Conservation (phyloP, 2,329 filamentous ascomycete genomes). For the Fusarium devonianum region DNA sequence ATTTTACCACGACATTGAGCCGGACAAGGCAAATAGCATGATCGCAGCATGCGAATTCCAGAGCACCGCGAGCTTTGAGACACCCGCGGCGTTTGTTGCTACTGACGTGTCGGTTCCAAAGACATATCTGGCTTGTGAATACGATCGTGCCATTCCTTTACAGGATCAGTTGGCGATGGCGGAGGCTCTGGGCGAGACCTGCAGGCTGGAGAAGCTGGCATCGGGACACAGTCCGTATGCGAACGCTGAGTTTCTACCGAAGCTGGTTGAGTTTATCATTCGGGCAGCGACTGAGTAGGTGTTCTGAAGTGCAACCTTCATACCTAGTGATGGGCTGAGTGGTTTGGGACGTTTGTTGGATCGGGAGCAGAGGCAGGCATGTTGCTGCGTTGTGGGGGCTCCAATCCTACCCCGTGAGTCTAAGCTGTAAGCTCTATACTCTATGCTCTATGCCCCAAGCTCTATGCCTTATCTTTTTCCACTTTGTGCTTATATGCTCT, state of each 20-base stretch:
- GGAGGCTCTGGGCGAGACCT: neutral
- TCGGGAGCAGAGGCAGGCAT: too few species aligned
- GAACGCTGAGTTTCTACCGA: neutral
- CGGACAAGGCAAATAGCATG: neutral
- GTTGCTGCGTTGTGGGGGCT: too few species aligned
- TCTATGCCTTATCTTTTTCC: too few species aligned
- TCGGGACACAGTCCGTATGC: constrained; percentile 9
- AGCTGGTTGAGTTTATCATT: constrained; percentile 5
- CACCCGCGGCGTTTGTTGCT: constrained; percentile 25
- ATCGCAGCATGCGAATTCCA: constrained; percentile 10
- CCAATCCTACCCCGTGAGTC: too few species aligned
- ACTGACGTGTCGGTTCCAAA: constrained; percentile 34
- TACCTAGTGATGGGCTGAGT: too few species aligned
- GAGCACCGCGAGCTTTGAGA: constrained; percentile 29
- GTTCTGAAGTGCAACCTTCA: too few species aligned
- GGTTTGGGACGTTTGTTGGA: too few species aligned
- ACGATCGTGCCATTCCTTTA: constrained; percentile 32
- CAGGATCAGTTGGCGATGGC: constrained; percentile 37
- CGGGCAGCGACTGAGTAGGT: neutral
- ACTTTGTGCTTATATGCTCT: too few species aligned
- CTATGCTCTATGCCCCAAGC: too few species aligned
- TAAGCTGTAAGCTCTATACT: too few species aligned
- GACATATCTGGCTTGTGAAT: constrained; percentile 40
- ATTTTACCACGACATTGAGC: constrained; percentile 13
- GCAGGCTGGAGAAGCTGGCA: neutral